Evolutionary conservation across 148 eudicot species (phyloP), one percentile per base, ranked within the genome.

Genomic region (Simmondsia chinensis): DNA sequence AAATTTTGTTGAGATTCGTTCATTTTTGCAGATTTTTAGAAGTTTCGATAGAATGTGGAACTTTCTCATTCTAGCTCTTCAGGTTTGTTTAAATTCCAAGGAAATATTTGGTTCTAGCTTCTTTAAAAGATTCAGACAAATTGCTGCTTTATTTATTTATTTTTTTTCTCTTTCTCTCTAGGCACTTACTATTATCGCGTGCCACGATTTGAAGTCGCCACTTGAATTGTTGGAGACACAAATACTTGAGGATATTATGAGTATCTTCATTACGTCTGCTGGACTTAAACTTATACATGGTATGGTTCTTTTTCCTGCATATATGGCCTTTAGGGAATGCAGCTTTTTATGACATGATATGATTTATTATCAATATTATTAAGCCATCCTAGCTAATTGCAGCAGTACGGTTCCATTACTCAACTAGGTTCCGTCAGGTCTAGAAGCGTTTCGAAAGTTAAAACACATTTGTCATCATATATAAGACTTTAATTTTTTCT

Each of bases 21-120:
- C 99, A 33, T 82, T 86, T 75, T 75, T 79, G 80, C 96, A 86
- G 63, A 64, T 91, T 54, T 91, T 79, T 62, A 70, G 96, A 72
- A 82, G 89, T 67, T 91, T 91, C 46, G 99, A 91, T 50, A 74
- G 99, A 54, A 79, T 91, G 95, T 91, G 99, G 99, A 70, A 66
- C 57, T 82, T 91, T 67, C 62, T 82, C 27, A 79, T 91, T 56
- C 59, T 91, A 41, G 60, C 95, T 26, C 94, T 91, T 52, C 99
- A 91, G 99, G 99, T 85, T 33, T 32, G 52, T 39, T 25, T 12
- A n/a, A 36, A 34, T 33, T 37, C 12, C 27, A n/a, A 26, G 15
- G 21, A 15, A 20, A 9, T 16, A 9, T 39, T 34, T 30, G 29
- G 21, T 33, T 14, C n/a, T n/a, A n/a, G n/a, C n/a, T n/a, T n/a